These are phyloP conservation scores for Pseudognaphalium luteoalbum DNA, from an alignment of 129 eudicot genomes.

Conservation along the genomic window DNA sequence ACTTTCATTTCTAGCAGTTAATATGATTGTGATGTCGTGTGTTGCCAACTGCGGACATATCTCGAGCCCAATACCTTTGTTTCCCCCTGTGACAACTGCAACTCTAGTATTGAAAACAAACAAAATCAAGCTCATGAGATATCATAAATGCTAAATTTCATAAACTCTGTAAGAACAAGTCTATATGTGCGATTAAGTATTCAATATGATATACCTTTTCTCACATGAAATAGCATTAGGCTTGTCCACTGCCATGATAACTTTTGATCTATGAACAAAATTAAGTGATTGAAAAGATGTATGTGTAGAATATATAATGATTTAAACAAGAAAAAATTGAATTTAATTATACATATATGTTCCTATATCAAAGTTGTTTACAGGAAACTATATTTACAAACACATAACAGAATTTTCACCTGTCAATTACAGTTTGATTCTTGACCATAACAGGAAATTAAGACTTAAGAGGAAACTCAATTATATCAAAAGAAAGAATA, in stretches of 20 bases:
- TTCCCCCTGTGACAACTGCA: slow-evolving; percentile 5
- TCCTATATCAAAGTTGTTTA: not conserved
- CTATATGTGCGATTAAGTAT: not conserved
- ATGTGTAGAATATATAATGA: too few species aligned
- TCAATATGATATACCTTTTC: not conserved
- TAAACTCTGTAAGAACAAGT: not conserved
- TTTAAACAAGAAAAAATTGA: too few species aligned
- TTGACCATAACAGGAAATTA: not conserved
- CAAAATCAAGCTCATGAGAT: not conserved
- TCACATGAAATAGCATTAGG: not conserved
- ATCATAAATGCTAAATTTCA: not conserved
- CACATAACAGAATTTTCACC: not conserved
- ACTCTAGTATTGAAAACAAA: not conserved
- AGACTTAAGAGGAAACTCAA: not conserved
- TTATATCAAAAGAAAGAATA: not conserved
- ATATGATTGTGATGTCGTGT: not conserved
- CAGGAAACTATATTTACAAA: not conserved
- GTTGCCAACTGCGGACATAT: not conserved
- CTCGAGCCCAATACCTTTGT: not conserved
- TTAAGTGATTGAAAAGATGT: too few species aligned
- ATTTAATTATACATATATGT: not conserved
- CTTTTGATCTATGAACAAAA: not conserved
- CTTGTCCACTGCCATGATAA: not conserved
- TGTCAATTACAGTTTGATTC: not conserved
- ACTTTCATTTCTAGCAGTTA: not conserved